Evolutionary conservation across 371 early-diverging fungal genomes (phyloP).

Genomic region (Mortierella sp.): DNA sequence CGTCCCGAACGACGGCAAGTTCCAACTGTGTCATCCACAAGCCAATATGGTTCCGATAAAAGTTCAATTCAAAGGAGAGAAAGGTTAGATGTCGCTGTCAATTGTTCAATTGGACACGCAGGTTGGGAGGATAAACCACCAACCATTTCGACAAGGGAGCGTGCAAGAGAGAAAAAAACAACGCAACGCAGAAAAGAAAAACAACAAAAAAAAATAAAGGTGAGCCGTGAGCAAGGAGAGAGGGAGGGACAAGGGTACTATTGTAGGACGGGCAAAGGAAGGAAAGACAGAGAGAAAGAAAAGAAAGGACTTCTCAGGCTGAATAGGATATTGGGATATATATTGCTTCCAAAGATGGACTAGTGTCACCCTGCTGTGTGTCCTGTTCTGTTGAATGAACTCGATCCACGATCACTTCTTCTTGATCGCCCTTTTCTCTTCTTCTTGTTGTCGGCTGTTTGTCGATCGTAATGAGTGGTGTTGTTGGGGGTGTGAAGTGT

Average conservation of each 20-base stretch:
- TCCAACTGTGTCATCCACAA: conserved; percentile 47
- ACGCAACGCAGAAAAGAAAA: neutral
- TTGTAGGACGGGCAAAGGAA: neutral
- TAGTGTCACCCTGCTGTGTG: neutral
- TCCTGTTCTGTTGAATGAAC: neutral
- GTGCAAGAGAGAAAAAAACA: neutral
- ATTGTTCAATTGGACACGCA: neutral
- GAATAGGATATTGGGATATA: neutral
- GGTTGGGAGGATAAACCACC: too few relatives aligned
- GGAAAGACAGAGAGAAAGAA: neutral
- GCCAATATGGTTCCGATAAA: neutral
- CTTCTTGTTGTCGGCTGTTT: neutral
- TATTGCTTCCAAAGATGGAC: conserved; percentile 25
- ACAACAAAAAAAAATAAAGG: neutral
- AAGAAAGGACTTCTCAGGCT: neutral
- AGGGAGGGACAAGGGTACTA: neutral
- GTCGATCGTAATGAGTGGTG: neutral
- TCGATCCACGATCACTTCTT: neutral
- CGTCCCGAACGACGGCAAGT: conserved; percentile 53
- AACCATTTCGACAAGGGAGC: neutral
- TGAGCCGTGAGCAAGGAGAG: neutral
- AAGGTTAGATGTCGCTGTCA: neutral
- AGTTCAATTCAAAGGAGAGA: neutral
- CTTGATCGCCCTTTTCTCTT: neutral
- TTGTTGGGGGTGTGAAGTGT: neutral